These are phyloP conservation scores for Lactifluus piperatus DNA, from an alignment of 768 basidiomycete genomes.

Conservation along the genomic window DNA sequence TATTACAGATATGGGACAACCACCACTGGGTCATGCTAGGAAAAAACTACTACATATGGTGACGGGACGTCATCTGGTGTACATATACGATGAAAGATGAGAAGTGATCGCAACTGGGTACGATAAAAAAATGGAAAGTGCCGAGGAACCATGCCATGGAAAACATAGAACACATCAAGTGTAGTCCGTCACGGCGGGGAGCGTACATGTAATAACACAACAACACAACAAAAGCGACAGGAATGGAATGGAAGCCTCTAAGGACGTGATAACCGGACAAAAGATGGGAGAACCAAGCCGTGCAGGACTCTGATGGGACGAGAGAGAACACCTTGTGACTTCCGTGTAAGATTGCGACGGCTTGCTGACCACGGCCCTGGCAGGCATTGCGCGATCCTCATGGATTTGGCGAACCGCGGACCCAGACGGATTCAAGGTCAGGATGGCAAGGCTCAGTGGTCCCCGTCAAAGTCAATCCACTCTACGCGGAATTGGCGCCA, in stretches of 20 bases:
- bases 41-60: not conserved
- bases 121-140: not conserved
- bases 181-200: not conserved
- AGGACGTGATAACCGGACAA: not conserved
- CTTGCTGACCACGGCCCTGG: not conserved
- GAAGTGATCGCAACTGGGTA: not conserved
- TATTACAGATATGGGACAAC: not conserved
- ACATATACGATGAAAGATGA: not conserved
- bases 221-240: not conserved
- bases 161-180: slow-evolving; percentile 9
- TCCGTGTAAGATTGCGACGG: not conserved
- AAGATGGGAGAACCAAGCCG: not conserved
- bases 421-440: not conserved
- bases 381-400: not conserved
- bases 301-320: not conserved
- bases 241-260: not conserved
- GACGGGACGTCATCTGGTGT: not conserved
- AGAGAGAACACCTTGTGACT: not conserved
- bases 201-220: not conserved
- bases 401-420: not conserved
- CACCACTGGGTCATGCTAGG: not conserved
- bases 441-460: not conserved
- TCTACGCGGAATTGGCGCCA: slow-evolving; percentile 18
- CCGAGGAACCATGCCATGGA: not conserved
- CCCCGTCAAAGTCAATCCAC: slow-evolving; percentile 12